These are phyloP conservation scores for Halenospora varia DNA, from an alignment of 495 filamentous ascomycete genomes.

Conservation along the genomic window DNA sequence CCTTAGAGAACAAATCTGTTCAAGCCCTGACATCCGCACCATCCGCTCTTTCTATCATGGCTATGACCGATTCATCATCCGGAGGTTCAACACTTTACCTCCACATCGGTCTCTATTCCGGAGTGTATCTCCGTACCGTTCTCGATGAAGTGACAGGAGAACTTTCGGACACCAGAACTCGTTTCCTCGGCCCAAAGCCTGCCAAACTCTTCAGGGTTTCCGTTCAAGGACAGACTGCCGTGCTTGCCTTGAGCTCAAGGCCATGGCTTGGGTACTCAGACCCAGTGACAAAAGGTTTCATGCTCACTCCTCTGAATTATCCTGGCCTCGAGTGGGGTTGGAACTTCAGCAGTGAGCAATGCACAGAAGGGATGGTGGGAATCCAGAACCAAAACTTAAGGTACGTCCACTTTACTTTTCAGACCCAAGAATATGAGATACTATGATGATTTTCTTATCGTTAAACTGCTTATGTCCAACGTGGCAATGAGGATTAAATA, in stretches of 20 bases:
- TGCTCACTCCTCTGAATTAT: constrained; percentile 88
- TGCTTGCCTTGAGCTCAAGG: constrained; percentile 83
- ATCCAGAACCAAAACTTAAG: constrained; percentile 86
- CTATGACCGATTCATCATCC: constrained; percentile 78
- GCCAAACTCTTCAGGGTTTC: constrained; percentile 84
- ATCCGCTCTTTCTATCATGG: constrained; percentile 85
- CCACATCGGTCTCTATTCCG: constrained; percentile 92
- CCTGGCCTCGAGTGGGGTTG: constrained; percentile 87
- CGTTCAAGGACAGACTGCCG: constrained; percentile 79
- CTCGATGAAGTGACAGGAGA: constrained; percentile 94
- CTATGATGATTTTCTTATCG: constrained; percentile 62
- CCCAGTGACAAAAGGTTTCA: constrained; percentile 74
- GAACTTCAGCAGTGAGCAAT: constrained; percentile 93
- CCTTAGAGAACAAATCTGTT: constrained; percentile 86
- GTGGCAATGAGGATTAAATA: constrained; percentile 48
- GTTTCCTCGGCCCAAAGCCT: constrained; percentile 86
- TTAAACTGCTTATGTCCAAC: constrained; percentile 35
- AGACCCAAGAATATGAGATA: constrained; percentile 27
- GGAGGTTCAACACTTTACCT: constrained; percentile 80
- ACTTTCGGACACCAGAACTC: constrained; percentile 86
- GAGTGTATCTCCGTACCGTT: constrained; percentile 90
- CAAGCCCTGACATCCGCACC: constrained; percentile 89
- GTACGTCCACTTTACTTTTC: constrained; percentile 53
- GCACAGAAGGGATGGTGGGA: constrained; percentile 90
- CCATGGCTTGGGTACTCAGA: constrained; percentile 93